phyloP scores from a whole-genome alignment of 1,284 basidiomycete genomes.

The Lentinus polychrous region DNA sequence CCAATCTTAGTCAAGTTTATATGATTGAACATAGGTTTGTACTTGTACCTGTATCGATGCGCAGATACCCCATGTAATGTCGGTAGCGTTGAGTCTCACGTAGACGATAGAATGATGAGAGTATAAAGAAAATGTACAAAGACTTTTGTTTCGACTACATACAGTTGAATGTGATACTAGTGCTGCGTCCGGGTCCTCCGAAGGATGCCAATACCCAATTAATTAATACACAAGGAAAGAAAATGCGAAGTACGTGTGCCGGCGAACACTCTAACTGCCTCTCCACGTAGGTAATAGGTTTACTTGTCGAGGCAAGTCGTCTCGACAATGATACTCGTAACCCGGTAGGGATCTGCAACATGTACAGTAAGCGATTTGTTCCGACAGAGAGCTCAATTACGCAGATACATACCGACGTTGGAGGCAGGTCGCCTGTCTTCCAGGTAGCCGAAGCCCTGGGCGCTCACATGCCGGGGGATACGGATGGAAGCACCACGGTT shows the following conservation, averaged over 20 bases:
- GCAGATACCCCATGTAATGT: too few relatives aligned
- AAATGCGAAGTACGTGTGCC: background rate
- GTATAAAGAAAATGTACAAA: background rate
- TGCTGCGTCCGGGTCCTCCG: background rate
- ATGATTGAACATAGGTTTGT: too few relatives aligned
- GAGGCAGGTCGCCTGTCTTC: constrained; percentile 96
- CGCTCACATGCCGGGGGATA: constrained; percentile 88
- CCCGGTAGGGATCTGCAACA: constrained; percentile 76
- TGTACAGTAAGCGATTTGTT: constrained; percentile 12
- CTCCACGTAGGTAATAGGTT: background rate
- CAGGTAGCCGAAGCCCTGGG: constrained; percentile 92
- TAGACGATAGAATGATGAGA: background rate
- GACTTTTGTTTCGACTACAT: constrained; percentile 2
- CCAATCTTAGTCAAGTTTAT: too few relatives aligned
- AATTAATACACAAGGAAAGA: background rate
- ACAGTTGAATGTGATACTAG: constrained; percentile 1
- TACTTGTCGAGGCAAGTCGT: constrained; percentile 58
- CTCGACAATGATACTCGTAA: constrained; percentile 88
- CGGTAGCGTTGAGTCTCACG: too few relatives aligned
- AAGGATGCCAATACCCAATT: background rate
- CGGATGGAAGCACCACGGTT: constrained; percentile 97
- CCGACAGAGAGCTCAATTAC: constrained; percentile 1
- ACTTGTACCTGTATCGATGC: too few relatives aligned
- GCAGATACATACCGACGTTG: constrained; percentile 76
- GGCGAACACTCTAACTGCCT: background rate